Conservation (phyloP, 495 filamentous ascomycete genomes). For the Neurospora africana region DNA sequence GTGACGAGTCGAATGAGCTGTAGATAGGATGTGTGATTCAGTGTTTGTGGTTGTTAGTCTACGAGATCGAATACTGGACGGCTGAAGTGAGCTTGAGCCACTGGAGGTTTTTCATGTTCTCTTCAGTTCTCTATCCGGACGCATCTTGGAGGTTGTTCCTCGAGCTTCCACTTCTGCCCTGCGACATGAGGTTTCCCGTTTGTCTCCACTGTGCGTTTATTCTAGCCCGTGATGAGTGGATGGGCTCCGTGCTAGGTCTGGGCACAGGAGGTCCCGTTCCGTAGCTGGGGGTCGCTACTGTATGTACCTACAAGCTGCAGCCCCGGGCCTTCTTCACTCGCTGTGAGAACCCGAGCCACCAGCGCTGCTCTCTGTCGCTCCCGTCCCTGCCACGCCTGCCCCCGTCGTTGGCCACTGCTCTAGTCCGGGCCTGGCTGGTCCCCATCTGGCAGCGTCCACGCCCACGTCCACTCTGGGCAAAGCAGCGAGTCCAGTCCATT, state of each 20-base stretch:
- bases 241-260: not conserved
- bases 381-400: not conserved
- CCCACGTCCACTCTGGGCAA: constrained; percentile 1
- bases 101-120: not conserved
- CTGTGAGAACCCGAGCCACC: not conserved
- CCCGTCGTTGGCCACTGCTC: not conserved
- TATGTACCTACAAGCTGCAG: too few relatives aligned
- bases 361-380: not conserved
- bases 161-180: not conserved
- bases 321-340: not conserved
- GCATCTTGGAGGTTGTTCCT: not conserved
- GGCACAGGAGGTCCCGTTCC: not conserved
- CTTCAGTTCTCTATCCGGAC: not conserved
- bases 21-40: not conserved
- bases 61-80: not conserved
- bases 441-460: not conserved
- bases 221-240: not conserved
- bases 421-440: not conserved
- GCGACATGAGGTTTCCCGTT: not conserved
- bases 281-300: not conserved
- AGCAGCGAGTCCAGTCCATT: constrained; percentile 9
- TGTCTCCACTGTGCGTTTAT: not conserved
- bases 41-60: not conserved
- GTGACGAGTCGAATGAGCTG: not conserved
- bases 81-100: not conserved